phyloP scores from a whole-genome alignment of 495 filamentous ascomycete species.

The Niebla homalea region DNA sequence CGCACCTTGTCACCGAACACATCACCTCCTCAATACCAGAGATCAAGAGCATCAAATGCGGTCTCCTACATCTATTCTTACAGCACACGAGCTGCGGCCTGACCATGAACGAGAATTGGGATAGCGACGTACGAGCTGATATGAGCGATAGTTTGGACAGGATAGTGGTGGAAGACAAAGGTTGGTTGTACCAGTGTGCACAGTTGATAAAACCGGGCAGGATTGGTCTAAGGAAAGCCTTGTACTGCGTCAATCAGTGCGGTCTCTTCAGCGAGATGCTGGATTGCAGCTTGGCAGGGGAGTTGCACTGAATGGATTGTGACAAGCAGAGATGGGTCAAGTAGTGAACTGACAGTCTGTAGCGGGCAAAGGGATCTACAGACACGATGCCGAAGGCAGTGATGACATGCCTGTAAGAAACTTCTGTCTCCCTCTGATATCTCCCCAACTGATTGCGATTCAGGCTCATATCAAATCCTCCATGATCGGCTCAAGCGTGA shows the following conservation, averaged over 20 bases:
- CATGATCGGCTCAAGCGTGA: constrained; percentile 75
- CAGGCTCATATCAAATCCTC: constrained; percentile 86
- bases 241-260: no score
- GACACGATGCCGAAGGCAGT: constrained; percentile 74
- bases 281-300: background rate
- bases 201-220: no score
- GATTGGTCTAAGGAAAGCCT: no score
- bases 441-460: background rate
- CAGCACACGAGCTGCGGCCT: constrained; percentile 85
- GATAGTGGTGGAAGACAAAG: constrained; percentile 62
- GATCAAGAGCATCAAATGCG: constrained; percentile 65
- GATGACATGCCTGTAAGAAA: constrained; percentile 73
- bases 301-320: background rate
- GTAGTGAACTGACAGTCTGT: background rate
- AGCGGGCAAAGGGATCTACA: constrained; percentile 57
- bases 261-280: no score
- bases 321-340: background rate
- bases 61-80: constrained; percentile 76
- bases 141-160: constrained; percentile 91
- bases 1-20: constrained; percentile 75
- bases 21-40: constrained; percentile 55
- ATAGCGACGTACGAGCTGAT: constrained; percentile 62
- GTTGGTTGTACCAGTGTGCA: background rate
- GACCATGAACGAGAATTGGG: constrained; percentile 91
- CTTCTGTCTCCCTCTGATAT: background rate